phyloP scores from a whole-genome alignment of 139 green algal species.

The Coccomyxa sp. region DNA sequence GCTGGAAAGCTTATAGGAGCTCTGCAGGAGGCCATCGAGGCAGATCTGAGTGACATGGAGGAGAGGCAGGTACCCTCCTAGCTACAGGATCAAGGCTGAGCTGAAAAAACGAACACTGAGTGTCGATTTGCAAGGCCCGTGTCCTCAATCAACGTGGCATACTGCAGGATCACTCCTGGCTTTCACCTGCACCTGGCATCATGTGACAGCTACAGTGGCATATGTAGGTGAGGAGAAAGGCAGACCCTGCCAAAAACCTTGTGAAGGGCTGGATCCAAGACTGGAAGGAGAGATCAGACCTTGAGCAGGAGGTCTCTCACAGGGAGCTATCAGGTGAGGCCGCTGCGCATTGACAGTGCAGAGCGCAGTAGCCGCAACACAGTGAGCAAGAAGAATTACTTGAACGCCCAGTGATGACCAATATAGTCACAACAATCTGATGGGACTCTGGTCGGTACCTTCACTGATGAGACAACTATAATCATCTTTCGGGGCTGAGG shows the following conservation, averaged over 20 bases:
- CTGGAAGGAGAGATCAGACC: slow-evolving; percentile 7
- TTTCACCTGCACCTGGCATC: no score
- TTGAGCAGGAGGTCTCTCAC: slow-evolving; percentile 4
- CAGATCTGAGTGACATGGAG: neutral
- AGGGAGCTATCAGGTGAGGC: slow-evolving; percentile 7
- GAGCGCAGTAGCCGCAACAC: no score
- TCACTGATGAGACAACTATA: no score
- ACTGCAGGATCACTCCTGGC: no score
- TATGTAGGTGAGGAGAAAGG: slow-evolving; percentile 15
- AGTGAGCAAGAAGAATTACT: neutral
- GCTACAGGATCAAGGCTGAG: neutral
- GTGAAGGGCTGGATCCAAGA: slow-evolving; percentile 14
- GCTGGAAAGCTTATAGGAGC: neutral
- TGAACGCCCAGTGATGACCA: neutral
- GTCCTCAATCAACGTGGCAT: no score
- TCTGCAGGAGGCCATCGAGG: neutral
- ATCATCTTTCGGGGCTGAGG: no score
- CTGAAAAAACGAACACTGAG: neutral
- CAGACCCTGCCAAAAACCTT: slow-evolving; percentile 16
- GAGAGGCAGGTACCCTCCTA: neutral
- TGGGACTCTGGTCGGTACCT: no score
- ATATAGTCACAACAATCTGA: no score
- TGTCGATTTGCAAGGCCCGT: neutral
- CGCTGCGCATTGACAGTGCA: neutral
- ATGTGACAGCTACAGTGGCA: no score